Evolutionary conservation across 495 filamentous ascomycete genomes (phyloP), one percentile per base, ranked within the genome.

Genomic region (Lophium mytilinum): DNA sequence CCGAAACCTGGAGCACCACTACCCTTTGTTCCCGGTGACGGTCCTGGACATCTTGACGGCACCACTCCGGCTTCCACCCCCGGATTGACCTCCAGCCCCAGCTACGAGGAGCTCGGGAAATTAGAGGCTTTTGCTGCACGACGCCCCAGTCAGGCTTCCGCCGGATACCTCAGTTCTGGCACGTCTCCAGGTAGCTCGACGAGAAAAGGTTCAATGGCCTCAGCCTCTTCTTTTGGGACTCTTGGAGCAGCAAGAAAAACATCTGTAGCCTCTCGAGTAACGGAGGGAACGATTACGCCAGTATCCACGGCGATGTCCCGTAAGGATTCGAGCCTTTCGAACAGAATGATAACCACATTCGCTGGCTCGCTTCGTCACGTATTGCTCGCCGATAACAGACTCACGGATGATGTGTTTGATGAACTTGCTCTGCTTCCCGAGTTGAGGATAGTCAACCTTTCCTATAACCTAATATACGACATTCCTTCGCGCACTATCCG

Each of bases 401-500:
- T 99, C 10, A 85, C 89, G 49, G 93, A 97, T 64, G 93, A 97
- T 57, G 85, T 93, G 2, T 96, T 96, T 64, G 89, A 95, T 58
- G 88, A 96, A 66, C 76, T 97, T 34, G 85, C 81, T 0, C 76
- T 89, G 21, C 81, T 99, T 11, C 78, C 84, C 1, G 94, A 96
- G 67, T 71, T 99, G 49, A 83, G 93, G 12, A 77, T 95, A 41
- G 76, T 99, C 47, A 99, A 99, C 61, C 75, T 99, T 17, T 95
- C 91, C 0, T 96, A 96, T 69, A 99, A 99, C 63, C 85, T 89
- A 51, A 74, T 99, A 41, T 91, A 84, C 59, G 93, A 99, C 61
- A 83, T 99, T 69, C 93, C 93, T 1, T 83, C 88, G 41, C 83
- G 92, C 24, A 85, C 91, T 4, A 81, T 99, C 53, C 86, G 84